A percentile compares a stretch with the other conserved stretches of the same genome.
phyloP scores from a whole-genome alignment of 495 filamentous ascomycete genomes.

The Talaromyces wortmannii region DNA sequence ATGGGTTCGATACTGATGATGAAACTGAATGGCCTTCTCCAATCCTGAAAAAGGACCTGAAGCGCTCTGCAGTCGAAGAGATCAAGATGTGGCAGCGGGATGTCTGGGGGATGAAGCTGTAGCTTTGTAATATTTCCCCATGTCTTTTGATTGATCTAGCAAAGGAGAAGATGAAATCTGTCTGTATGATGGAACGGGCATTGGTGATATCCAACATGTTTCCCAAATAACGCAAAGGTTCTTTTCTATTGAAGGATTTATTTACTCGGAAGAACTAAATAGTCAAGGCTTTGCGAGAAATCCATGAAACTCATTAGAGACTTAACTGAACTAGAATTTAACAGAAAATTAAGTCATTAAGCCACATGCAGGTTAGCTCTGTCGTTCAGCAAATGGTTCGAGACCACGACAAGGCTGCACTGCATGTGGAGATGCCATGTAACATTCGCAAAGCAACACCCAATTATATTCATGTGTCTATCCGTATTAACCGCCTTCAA shows the following conservation, averaged over 20 bases:
- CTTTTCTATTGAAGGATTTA: not conserved
- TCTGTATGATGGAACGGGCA: not conserved
- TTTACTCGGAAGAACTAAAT: not conserved
- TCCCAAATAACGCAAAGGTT: not conserved
- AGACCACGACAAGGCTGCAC: no score
- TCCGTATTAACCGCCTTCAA: no score
- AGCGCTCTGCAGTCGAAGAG: constrained; percentile 1
- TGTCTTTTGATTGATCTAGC: not conserved
- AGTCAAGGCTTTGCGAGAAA: no score
- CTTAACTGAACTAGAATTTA: no score
- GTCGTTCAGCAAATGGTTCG: no score
- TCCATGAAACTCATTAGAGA: no score
- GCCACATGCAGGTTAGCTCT: no score
- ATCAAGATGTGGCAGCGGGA: constrained; percentile 13
- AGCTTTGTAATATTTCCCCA: not conserved
- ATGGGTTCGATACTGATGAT: not conserved
- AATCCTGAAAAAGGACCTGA: constrained; percentile 1
- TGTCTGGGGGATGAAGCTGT: constrained; percentile 4
- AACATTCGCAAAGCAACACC: no score
- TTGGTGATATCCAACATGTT: not conserved
- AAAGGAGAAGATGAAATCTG: not conserved
- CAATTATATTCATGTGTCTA: no score
- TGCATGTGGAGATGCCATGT: no score
- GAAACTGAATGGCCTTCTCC: not conserved
- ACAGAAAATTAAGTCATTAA: no score